Evolutionary conservation across 345 rosid species (phyloP), one percentile per base, ranked within the genome.

Genomic region (Physaria fendleri): DNA sequence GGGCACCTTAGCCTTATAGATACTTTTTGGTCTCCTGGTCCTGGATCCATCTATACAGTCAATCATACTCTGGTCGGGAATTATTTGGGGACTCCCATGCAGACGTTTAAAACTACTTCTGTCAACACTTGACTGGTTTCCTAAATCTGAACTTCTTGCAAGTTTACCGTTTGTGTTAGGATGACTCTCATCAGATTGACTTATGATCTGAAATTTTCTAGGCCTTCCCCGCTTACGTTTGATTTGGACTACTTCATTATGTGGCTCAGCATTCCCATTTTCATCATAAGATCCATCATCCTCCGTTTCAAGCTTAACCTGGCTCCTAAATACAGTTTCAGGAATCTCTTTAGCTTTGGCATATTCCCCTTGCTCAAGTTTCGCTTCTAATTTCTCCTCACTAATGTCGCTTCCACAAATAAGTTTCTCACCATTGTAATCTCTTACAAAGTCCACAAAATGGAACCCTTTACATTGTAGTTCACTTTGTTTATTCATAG

Each of bases 401-500:
- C 5, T 14, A 38, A 28, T 7, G 13, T 13, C 39, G 18, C 64
- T 40, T 51, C 38, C 9, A 5, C 44, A 41, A 39, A 39, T 40
- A 38, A 21, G 14, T 21, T 56, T 22, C 16, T 11, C 20, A 4
- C 6, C 13, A 0, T 38, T 29, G 40, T 12, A n/a, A n/a, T n/a
- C n/a, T n/a, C n/a, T n/a, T n/a, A n/a, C n/a, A 69, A 77, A 73
- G 56, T 88, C 87, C 53, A 92, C 81, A 50, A 69, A 73, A 75
- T 86, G 84, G 68, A 79, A 83, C 48, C 85, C 85, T 57, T 79
- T 80, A 47, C 14, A 62, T 56, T 44, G 69, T 38, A 78, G 48
- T 60, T 75, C 81, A 4, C 79, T 80, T 66, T 84, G 88, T 71
- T 87, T 89, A 47, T 79, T 68, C 94, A 95, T 86, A 10, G 83